A percentile compares a stretch with the other conserved stretches of the same genome.
These are phyloP conservation scores for Creolimax fragrantissima DNA, from an alignment of 78 protist species.

Conservation along the genomic window DNA sequence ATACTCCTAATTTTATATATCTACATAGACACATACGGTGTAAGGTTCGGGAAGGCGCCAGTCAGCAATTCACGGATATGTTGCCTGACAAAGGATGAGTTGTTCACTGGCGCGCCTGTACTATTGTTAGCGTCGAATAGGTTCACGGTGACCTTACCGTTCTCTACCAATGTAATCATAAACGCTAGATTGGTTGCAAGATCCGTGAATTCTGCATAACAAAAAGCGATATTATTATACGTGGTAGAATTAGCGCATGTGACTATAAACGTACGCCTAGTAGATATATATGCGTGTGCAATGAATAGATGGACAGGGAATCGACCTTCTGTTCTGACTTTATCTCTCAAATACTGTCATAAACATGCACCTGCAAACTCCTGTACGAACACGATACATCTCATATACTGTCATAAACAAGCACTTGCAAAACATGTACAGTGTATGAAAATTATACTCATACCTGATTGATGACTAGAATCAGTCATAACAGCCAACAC, in stretches of 20 bases:
- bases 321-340: not conserved
- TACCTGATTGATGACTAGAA: constrained; percentile 31
- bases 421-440: too few species aligned
- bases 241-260: not conserved
- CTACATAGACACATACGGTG: not conserved
- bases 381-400: not conserved
- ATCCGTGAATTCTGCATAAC: not conserved
- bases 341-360: not conserved
- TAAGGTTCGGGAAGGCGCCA: constrained; percentile 1
- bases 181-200: not conserved
- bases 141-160: not conserved
- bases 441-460: too few species aligned
- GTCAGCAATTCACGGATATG: not conserved
- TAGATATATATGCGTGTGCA: too few species aligned
- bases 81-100: not conserved
- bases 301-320: too few species aligned
- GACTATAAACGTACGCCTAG: too few species aligned
- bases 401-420: too few species aligned
- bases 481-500: constrained; percentile 66
- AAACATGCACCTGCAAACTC: not conserved
- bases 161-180: not conserved
- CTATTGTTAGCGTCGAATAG: not conserved
- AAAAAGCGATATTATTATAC: not conserved
- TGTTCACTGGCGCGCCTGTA: not conserved
- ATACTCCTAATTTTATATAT: not conserved